phyloP scores from a whole-genome alignment of 768 basidiomycete genomes.

The Russula earlei region DNA sequence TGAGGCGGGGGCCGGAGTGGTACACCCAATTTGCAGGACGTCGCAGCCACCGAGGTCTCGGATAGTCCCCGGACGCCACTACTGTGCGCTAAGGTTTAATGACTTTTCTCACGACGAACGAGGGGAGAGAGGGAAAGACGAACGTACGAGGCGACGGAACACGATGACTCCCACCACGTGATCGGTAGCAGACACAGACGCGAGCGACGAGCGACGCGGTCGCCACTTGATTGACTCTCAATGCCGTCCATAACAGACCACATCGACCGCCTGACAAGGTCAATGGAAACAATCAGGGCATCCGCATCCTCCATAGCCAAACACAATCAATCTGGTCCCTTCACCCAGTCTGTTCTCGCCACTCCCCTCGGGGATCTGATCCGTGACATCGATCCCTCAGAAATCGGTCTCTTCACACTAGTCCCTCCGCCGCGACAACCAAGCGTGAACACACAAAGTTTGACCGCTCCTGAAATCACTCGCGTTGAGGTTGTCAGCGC shows the following conservation, averaged over 20 bases:
- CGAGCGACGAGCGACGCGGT: no score
- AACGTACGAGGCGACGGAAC: no score
- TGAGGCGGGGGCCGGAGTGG: no score
- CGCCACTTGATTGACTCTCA: not conserved
- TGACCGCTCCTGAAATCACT: constrained; percentile 35
- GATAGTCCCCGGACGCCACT: not conserved
- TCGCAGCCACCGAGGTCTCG: not conserved
- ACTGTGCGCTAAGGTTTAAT: no score
- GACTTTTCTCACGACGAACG: no score
- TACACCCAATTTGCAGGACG: no score
- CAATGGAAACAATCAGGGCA: constrained; percentile 42
- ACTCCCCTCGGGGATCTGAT: constrained; percentile 64
- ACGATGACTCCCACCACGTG: not conserved
- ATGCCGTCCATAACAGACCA: constrained; percentile 57
- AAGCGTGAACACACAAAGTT: constrained; percentile 26
- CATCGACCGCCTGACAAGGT: constrained; percentile 52
- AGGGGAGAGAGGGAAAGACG: no score
- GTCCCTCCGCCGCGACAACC: constrained; percentile 27
- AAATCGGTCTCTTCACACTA: constrained; percentile 69
- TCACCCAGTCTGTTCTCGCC: constrained; percentile 55
- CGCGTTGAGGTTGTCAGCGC: constrained; percentile 62
- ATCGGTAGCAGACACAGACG: no score
- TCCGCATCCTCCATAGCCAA: constrained; percentile 31
- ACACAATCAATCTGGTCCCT: constrained; percentile 30
- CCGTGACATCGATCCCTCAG: constrained; percentile 69